phyloP scores from a whole-genome alignment of 164 flowering plant species.

The Tetracentron sinense region DNA sequence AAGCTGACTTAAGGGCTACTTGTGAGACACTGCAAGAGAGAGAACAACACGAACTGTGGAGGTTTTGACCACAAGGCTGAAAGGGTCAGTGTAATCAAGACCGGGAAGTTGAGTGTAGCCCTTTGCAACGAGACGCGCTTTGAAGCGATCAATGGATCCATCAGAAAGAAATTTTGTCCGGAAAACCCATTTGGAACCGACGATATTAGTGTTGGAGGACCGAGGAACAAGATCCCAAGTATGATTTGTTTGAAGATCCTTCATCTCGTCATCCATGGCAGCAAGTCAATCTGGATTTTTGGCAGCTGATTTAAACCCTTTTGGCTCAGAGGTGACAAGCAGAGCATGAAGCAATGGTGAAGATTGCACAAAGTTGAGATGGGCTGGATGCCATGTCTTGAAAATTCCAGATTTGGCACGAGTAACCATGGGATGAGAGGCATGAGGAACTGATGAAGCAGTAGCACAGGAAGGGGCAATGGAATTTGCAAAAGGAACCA shows the following conservation, averaged over 20 bases:
- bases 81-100: not conserved
- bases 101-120: not conserved
- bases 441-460: too few relatives aligned
- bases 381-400: too few relatives aligned
- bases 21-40: not conserved
- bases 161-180: not conserved
- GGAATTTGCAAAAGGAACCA: too few relatives aligned
- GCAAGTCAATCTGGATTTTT: too few relatives aligned
- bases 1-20: not conserved
- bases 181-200: constrained; percentile 3
- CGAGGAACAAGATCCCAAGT: constrained; percentile 8
- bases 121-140: constrained; percentile 2
- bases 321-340: too few relatives aligned
- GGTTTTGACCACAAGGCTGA: not conserved
- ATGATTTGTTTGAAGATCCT: not conserved
- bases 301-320: too few relatives aligned
- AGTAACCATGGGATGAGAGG: too few relatives aligned
- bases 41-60: not conserved
- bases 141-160: constrained; percentile 4
- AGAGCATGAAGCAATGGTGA: too few relatives aligned
- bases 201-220: not conserved
- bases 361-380: too few relatives aligned
- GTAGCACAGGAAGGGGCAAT: too few relatives aligned
- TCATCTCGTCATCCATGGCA: constrained; percentile 3
- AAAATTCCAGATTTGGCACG: too few relatives aligned